Percentiles rank a stretch among this genome's conserved stretches.
phyloP scores from a whole-genome alignment of 2,329 filamentous ascomycete species.

The Mariannaea sp. region DNA sequence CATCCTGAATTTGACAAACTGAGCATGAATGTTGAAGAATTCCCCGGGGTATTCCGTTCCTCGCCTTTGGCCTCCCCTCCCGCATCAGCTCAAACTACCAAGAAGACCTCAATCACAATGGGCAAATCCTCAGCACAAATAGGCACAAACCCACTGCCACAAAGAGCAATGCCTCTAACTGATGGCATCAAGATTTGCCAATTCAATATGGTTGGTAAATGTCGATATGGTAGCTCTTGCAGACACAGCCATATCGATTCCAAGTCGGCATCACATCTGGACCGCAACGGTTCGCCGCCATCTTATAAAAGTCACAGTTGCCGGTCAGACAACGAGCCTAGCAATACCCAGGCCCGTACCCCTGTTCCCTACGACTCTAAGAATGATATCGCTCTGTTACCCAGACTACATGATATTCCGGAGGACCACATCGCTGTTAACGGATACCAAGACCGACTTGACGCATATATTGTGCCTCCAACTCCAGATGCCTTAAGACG shows the following conservation, averaged over 20 bases:
- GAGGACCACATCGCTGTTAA: constrained; percentile 27
- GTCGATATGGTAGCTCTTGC: constrained; percentile 31
- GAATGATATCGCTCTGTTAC: constrained; percentile 21
- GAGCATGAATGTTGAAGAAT: constrained; percentile 54
- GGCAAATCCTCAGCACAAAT: not conserved
- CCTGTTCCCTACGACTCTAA: not conserved
- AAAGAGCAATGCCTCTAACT: not conserved
- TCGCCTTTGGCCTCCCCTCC: constrained; percentile 37
- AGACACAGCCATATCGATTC: constrained; percentile 21
- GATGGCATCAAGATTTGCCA: constrained; percentile 20
- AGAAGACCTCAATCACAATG: not conserved
- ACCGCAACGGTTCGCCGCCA: constrained; percentile 18
- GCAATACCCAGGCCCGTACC: constrained; percentile 12
- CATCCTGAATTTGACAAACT: constrained; percentile 58
- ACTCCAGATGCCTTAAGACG: constrained; percentile 14
- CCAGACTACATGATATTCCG: constrained; percentile 22
- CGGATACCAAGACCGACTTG: constrained; percentile 24
- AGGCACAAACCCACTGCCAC: constrained; percentile 7
- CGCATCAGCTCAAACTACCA: constrained; percentile 4
- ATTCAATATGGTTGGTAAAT: constrained; percentile 31
- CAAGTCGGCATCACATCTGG: constrained; percentile 16
- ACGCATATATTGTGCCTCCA: constrained; percentile 20
- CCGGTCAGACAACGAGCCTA: constrained; percentile 14
- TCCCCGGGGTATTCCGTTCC: constrained; percentile 58
- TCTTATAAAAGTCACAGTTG: constrained; percentile 14